Conservation (phyloP, 352 stramenopile genomes). For the Pilasporangium apinafurcum region DNA sequence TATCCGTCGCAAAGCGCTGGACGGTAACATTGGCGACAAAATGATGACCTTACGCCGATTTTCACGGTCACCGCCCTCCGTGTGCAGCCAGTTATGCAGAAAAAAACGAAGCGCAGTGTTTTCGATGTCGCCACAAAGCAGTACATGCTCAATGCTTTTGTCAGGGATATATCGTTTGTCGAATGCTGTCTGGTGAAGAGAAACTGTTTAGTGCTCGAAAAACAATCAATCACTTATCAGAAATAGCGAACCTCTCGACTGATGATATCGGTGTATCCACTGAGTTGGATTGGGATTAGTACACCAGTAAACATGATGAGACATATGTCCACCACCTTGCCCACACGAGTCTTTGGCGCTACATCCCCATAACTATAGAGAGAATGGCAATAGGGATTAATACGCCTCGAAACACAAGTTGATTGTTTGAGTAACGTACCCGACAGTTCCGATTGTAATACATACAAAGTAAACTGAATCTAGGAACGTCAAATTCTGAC, state of each 20-base stretch:
- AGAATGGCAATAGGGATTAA: not conserved
- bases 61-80: slow-evolving; percentile 51
- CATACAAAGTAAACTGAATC: slow-evolving; percentile 80
- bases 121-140: slow-evolving; percentile 76
- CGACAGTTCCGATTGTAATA: slow-evolving; percentile 80
- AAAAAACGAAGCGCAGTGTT: slow-evolving; percentile 71
- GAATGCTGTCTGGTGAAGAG: slow-evolving; percentile 47
- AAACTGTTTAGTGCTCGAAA: not conserved
- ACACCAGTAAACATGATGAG: slow-evolving; percentile 67
- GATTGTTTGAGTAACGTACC: slow-evolving; percentile 21
- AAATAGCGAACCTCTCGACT: slow-evolving; percentile 45
- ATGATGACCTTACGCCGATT: slow-evolving; percentile 66
- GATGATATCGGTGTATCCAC: slow-evolving; percentile 58
- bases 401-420: not conserved
- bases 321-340: slow-evolving; percentile 61
- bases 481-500: slow-evolving; percentile 68
- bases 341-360: slow-evolving; percentile 47
- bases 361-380: slow-evolving; percentile 51
- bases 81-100: slow-evolving; percentile 68
- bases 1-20: slow-evolving; percentile 46
- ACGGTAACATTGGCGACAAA: slow-evolving; percentile 48
- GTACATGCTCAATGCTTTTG: slow-evolving; percentile 58
- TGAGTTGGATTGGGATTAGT: slow-evolving; percentile 66
- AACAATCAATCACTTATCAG: not conserved
- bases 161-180: slow-evolving; percentile 71